Evolutionary conservation across 306 rosid species (phyloP), one percentile per base, ranked within the genome.

Genomic region (Erythrophleum fordii): DNA sequence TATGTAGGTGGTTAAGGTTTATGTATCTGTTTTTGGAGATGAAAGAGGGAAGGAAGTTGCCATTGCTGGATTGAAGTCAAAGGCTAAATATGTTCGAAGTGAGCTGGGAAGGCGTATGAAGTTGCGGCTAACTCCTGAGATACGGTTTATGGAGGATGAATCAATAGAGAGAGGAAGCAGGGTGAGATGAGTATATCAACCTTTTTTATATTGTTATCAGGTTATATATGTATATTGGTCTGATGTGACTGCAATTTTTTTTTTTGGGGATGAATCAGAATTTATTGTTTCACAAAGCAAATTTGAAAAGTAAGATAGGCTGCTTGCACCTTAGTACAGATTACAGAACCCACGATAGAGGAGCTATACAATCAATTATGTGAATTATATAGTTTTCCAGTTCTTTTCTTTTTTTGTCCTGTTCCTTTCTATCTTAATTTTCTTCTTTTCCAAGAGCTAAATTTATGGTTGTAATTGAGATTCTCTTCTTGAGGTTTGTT

Each of bases 91-190:
- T 83, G 96, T 95, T 55, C 95, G 97, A 12, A 72, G 94, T 73
- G 84, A 84, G 83, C 80, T 95, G 78, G 99, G 99, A 53, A 88
- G 83, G 87, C 97, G 97, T 14, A 93, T 91, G 94, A 95, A 89
- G 84, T 84, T 95, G 88, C 91, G 97, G 34, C 75, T 93, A 75
- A 95, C 96, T 77, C 99, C 98, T 0, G 98, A 95, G 90, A 88
- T 95, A 73, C 90, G 99, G 52, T 95, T 95, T 80, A 46, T 95
- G 5, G 96, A 95, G 85, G 99, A 95, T 68, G 99, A 91, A 28
- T 86, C 98, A 29, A 79, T 93, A 51, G 99, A 95, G 82, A 89
- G 92, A 90, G 97, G 98, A 90, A 93, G 98, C 96, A 90, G 97
- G 97, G 99, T 95, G 80, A 81, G 48, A 69, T 64, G 37, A 29